Conservation (phyloP, 208 protist genomes). For the Crithidia mellificae region DNA sequence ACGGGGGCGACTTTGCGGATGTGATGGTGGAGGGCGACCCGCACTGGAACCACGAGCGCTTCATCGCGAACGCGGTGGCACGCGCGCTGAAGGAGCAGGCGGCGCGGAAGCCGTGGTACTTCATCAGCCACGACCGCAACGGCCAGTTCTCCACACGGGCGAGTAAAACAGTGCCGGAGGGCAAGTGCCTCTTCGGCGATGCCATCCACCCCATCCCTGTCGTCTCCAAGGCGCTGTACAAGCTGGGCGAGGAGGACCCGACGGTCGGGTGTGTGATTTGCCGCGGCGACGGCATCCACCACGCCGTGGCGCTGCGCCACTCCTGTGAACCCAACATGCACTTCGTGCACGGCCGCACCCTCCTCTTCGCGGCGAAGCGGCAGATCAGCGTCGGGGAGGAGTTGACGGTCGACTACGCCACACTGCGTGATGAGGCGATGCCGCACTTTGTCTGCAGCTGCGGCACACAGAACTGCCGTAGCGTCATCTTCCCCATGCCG, state of each 20-base stretch:
- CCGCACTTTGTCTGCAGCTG: conserved; percentile 83
- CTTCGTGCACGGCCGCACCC: conserved; percentile 80
- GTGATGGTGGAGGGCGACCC: conserved; percentile 80
- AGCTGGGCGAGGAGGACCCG: conserved; percentile 73
- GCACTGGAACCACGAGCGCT: conserved; percentile 82
- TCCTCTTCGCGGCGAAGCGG: conserved; percentile 75
- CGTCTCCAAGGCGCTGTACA: conserved; percentile 74
- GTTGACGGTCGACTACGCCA: conserved; percentile 87
- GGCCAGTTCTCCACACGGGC: conserved; percentile 78
- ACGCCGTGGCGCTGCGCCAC: conserved; percentile 82
- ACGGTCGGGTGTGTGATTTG: conserved; percentile 76
- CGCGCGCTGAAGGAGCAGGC: conserved; percentile 67
- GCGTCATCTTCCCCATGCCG: conserved; percentile 77
- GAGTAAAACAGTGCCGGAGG: conserved; percentile 66
- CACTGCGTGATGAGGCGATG: conserved; percentile 80
- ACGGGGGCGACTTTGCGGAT: conserved; percentile 86
- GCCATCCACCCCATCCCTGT: conserved; percentile 70
- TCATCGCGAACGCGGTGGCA: conserved; percentile 61
- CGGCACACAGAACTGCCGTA: conserved; percentile 79
- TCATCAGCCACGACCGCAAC: conserved; percentile 82
- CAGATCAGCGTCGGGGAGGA: conserved; percentile 85
- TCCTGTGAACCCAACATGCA: conserved; percentile 91
- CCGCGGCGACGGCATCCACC: conserved; percentile 68
- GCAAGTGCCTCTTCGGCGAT: conserved; percentile 77
- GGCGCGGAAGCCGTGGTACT: conserved; percentile 80